Conservation (phyloP, 1,139 yeast genomes). For the Kazachstania sp. region DNA sequence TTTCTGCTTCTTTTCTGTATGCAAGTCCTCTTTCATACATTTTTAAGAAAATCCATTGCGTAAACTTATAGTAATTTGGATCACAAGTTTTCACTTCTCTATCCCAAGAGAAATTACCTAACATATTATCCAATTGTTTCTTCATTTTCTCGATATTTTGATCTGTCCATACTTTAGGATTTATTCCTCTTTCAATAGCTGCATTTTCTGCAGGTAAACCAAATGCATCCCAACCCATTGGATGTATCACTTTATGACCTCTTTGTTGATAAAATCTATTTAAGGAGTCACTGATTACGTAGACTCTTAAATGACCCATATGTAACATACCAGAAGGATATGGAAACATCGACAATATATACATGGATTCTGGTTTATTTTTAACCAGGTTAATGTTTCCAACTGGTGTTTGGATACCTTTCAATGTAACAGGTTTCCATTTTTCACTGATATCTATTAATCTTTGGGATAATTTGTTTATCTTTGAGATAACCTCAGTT, state of each 20-base stretch:
- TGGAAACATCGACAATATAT: conserved; percentile 83
- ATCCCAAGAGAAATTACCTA: conserved; percentile 92
- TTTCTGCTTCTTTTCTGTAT: conserved; percentile 75
- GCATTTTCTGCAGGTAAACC: conserved; percentile 98
- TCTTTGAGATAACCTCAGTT: conserved; percentile 9
- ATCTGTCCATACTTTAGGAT: conserved; percentile 78
- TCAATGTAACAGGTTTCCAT: conserved; percentile 23
- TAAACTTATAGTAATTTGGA: conserved; percentile 85
- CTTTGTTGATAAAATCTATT: conserved; percentile 69
- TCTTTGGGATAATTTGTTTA: conserved; percentile 2
- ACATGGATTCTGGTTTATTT: conserved; percentile 26
- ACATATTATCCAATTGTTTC: conserved; percentile 65
- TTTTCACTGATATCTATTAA: conserved; percentile 20
- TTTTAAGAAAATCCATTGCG: conserved; percentile 75
- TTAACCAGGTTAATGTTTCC: conserved; percentile 1
- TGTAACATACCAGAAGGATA: conserved; percentile 91
- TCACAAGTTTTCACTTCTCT: conserved; percentile 79
- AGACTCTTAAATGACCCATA: conserved; percentile 89
- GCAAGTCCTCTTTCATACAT: conserved; percentile 71
- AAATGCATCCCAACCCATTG: conserved; percentile 99
- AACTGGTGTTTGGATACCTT: conserved; percentile 12
- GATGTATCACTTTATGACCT: conserved; percentile 77
- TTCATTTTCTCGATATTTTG: conserved; percentile 76
- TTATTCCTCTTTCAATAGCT: conserved; percentile 74
- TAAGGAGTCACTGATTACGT: conserved; percentile 78